A percentile compares a stretch with the other conserved stretches of the same genome.
These are phyloP conservation scores for Aspergillus costaricaensis DNA, from an alignment of 2,329 filamentous ascomycete species.

Conservation along the genomic window DNA sequence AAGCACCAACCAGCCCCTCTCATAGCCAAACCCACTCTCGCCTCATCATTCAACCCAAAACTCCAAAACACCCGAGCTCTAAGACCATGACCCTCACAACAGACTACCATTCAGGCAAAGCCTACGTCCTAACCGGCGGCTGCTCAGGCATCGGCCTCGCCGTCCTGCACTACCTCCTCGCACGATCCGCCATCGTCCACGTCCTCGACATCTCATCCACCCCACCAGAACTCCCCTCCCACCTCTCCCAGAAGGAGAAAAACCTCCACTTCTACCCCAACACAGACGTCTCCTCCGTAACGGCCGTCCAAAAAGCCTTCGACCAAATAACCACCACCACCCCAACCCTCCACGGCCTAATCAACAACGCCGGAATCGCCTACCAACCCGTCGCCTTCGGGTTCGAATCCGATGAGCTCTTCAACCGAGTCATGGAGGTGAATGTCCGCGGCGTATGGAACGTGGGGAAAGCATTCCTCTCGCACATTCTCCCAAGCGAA, in stretches of 20 bases:
- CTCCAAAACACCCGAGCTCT: background rate
- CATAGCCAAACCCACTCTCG: background rate
- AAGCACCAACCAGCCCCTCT: background rate
- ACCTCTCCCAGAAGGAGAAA: background rate
- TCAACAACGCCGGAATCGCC: conserved; percentile 1
- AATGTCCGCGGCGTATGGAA: background rate
- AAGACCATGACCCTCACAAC: background rate
- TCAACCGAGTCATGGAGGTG: background rate
- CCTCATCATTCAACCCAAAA: background rate
- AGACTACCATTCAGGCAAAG: background rate
- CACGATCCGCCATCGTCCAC: background rate
- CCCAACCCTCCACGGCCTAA: background rate
- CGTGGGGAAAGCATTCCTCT: background rate
- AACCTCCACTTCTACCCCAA: background rate
- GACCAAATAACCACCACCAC: background rate
- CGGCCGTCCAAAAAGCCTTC: background rate
- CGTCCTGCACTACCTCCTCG: background rate
- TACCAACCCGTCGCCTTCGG: too few relatives aligned
- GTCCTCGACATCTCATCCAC: background rate
- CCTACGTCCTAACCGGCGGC: background rate
- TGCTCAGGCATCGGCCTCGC: conserved; percentile 1
- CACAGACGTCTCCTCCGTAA: background rate
- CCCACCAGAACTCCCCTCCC: background rate
- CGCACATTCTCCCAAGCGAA: background rate
- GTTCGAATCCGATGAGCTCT: background rate